phyloP scores from a whole-genome alignment of 2,329 filamentous ascomycete genomes.

The Colletotrichum theobromicola region DNA sequence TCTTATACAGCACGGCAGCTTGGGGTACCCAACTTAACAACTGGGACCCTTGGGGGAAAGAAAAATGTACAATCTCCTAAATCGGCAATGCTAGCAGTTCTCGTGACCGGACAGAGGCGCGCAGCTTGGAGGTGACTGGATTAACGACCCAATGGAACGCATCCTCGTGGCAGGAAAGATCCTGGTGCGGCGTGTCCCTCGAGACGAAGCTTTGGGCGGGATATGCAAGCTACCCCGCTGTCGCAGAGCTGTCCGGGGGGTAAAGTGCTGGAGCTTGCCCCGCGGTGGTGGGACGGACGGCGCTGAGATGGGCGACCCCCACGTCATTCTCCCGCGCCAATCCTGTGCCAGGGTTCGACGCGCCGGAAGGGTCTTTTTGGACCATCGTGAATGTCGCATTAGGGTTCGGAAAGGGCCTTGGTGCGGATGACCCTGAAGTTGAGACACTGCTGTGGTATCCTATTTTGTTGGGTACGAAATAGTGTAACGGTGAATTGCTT shows the following conservation, averaged over 20 bases:
- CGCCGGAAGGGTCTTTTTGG: background rate
- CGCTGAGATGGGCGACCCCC: constrained; percentile 1
- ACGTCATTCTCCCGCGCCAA: constrained; percentile 21
- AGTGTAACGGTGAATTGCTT: background rate
- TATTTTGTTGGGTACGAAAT: background rate
- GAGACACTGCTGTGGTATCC: background rate
- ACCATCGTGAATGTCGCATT: background rate
- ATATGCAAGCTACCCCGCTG: constrained; percentile 15
- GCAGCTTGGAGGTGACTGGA: background rate
- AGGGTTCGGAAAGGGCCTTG: background rate
- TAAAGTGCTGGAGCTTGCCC: constrained; percentile 11
- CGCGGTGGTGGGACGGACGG: background rate
- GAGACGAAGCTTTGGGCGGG: background rate
- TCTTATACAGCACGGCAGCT: background rate
- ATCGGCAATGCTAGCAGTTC: background rate
- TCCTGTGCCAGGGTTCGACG: constrained; percentile 1
- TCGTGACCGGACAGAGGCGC: constrained; percentile 3
- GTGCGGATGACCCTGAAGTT: background rate
- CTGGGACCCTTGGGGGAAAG: background rate
- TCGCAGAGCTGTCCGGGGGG: background rate
- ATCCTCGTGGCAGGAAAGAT: constrained; percentile 1
- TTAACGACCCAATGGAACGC: constrained; percentile 4
- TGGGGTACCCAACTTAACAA: background rate
- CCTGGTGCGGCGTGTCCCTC: background rate
- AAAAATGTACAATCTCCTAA: background rate